Evolutionary conservation across 352 stramenopile genomes (phyloP).

Genomic region (Globisporangium emineosum): DNA sequence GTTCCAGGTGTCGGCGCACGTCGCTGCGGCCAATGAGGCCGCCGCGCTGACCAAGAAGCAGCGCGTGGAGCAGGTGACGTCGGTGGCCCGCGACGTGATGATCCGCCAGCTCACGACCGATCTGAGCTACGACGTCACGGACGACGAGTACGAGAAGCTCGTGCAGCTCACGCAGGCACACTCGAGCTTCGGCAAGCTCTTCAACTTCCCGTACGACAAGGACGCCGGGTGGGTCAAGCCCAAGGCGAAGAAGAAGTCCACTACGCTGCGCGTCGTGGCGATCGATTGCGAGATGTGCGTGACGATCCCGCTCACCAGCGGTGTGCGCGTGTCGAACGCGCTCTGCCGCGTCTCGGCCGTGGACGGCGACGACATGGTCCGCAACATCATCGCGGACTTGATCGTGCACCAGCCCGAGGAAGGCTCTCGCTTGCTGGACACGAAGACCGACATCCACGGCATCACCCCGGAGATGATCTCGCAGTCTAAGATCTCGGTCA

Average conservation of each 20-base stretch:
- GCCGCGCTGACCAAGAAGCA: conserved; percentile 47
- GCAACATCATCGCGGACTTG: conserved; percentile 69
- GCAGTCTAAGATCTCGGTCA: conserved; percentile 68
- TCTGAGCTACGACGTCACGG: conserved; percentile 50
- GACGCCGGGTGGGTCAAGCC: conserved; percentile 54
- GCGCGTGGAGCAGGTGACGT: conserved; percentile 51
- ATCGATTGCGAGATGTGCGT: conserved; percentile 89
- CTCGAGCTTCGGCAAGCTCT: conserved; percentile 55
- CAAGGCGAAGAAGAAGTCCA: conserved; percentile 57
- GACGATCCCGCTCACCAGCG: conserved; percentile 27
- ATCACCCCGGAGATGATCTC: conserved; percentile 71
- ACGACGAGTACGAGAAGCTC: conserved; percentile 67
- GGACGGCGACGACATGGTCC: conserved; percentile 74
- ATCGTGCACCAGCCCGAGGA: conserved; percentile 80
- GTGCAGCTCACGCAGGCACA: conserved; percentile 63
- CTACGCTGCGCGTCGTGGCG: conserved; percentile 65
- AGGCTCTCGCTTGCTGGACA: conserved; percentile 54
- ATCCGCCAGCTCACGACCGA: conserved; percentile 51
- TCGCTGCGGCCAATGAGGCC: not conserved
- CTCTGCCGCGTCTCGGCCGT: conserved; percentile 82
- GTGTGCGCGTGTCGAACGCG: conserved; percentile 45
- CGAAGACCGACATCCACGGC: conserved; percentile 86
- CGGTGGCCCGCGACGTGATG: conserved; percentile 73
- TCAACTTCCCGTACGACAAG: conserved; percentile 41
- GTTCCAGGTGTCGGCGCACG: not conserved